Evolutionary conservation across 768 basidiomycete genomes (phyloP).

Genomic region (Collybia sordida): DNA sequence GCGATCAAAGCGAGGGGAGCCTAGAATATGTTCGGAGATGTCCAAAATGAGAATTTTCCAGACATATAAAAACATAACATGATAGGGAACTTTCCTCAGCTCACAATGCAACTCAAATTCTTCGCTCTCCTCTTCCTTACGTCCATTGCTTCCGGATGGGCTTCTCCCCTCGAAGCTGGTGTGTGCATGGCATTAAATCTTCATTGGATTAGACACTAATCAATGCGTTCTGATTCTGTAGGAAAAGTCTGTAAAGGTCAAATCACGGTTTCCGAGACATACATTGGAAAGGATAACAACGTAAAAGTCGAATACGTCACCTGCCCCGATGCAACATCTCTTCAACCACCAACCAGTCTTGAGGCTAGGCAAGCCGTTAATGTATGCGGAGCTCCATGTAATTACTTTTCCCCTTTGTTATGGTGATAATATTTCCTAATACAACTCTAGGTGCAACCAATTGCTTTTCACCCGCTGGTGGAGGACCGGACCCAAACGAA

Average conservation of each 20-base stretch:
- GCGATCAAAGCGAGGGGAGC: too few relatives aligned
- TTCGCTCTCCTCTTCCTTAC: too few relatives aligned
- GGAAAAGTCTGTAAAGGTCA: conserved; percentile 20
- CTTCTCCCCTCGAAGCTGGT: too few relatives aligned
- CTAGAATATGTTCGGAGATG: too few relatives aligned
- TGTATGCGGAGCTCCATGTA: conserved; percentile 43
- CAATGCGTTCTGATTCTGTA: background rate
- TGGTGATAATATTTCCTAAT: background rate
- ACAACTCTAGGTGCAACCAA: conserved; percentile 34
- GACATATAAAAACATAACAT: too few relatives aligned
- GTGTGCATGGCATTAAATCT: too few relatives aligned
- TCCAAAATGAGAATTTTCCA: too few relatives aligned
- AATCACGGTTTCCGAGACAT: conserved; percentile 24
- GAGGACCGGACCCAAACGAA: conserved; percentile 48
- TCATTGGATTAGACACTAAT: too few relatives aligned
- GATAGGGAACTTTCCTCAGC: too few relatives aligned
- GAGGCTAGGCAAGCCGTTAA: conserved; percentile 29
- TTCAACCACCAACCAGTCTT: conserved; percentile 10
- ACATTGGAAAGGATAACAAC: conserved; percentile 41
- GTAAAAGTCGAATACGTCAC: conserved; percentile 36
- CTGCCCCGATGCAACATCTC: conserved; percentile 24
- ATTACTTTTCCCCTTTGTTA: conserved; percentile 1
- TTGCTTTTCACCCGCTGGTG: conserved; percentile 45
- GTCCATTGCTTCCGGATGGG: too few relatives aligned
- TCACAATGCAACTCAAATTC: too few relatives aligned